phyloP scores from a whole-genome alignment of 495 filamentous ascomycete species.

The Aspergillus affinis region DNA sequence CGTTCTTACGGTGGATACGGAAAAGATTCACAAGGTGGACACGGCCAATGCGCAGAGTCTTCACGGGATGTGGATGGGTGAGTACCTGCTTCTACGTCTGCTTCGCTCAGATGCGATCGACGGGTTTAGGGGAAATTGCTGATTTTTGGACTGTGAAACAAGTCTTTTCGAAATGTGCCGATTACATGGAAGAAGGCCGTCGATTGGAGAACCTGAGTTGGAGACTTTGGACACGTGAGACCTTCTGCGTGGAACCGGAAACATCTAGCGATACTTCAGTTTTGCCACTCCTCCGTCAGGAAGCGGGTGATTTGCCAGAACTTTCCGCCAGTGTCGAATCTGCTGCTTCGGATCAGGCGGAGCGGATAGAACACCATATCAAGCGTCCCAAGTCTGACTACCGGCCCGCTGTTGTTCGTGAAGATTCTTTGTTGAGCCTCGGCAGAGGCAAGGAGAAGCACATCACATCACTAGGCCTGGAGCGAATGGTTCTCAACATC shows the following conservation, averaged over 20 bases:
- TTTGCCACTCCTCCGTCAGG: constrained; percentile 43
- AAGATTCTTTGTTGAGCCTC: constrained; percentile 50
- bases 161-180: constrained; percentile 96
- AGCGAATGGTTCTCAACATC: constrained; percentile 89
- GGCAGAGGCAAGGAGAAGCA: constrained; percentile 81
- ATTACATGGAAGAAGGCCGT: constrained; percentile 89
- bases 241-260: constrained; percentile 85
- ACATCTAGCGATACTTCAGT: constrained; percentile 48
- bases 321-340: constrained; percentile 94
- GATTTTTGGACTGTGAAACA: constrained; percentile 3
- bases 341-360: constrained; percentile 67
- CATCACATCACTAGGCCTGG: constrained; percentile 81
- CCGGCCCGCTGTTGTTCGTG: constrained; percentile 46
- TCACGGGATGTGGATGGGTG: constrained; percentile 97
- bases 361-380: constrained; percentile 66
- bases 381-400: constrained; percentile 50
- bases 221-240: constrained; percentile 94
- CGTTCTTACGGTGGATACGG: constrained; percentile 80
- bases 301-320: constrained; percentile 66
- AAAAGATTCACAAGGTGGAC: constrained; percentile 89
- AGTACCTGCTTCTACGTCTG: constrained; percentile 29
- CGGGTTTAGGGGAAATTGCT: constrained; percentile 1
- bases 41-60: constrained; percentile 89
- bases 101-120: constrained; percentile 1
- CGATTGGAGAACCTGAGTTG: constrained; percentile 94